Base-by-base conservation (phyloP, 148 eudicot species). In the Rhododendron griersonianum region DNA sequence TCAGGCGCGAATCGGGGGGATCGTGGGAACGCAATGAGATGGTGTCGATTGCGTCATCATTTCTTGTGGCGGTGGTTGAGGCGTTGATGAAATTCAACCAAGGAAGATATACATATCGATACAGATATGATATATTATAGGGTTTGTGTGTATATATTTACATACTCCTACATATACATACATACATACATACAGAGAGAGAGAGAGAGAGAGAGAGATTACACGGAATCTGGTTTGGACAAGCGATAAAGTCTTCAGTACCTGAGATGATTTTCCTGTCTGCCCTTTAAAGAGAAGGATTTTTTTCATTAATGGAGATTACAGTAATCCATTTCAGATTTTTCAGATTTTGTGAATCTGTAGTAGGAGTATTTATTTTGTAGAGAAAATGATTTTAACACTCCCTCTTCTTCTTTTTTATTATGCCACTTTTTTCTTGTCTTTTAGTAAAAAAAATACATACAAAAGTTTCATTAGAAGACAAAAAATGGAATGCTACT, bases 81-180 rank as follows among this genome's bases (percentile, higher is more conserved):
- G 55, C 51, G 61, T 76, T 13, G 80, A 63, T 63, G 86, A 63
- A 85, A 73, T 76, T 81, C 63, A 71, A 85, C 59, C 50, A 67
- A 21, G 30, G 28, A 85, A 33, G 80, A 74, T 61, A 44, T 25
- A 37, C 39, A 84, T 44, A 81, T 79, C 74, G 44, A 85, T 37
- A 85, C 35, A n/a, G 33, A 39, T 16, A 79, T 30, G 28, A 47
- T 28, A 74, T 73, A 77, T 23, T 83, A 82, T 28, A 18, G 5
- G 59, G 21, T 8, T 15, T 45, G 19, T 25, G 5, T 84, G 30
- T 80, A 59, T 35, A 11, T 16, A 77, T 78, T 23, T 21, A n/a
- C 45, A 11, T 44, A 8, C 2, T 18, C 45, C 14, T 78, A 13
- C 4, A 3, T 2, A 11, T 18, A 21, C 4, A n/a, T 7, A 30